Percentiles rank a stretch among this genome's conserved stretches.
phyloP scores from a whole-genome alignment of 139 green algal genomes.

The Chlorella vulgaris region DNA sequence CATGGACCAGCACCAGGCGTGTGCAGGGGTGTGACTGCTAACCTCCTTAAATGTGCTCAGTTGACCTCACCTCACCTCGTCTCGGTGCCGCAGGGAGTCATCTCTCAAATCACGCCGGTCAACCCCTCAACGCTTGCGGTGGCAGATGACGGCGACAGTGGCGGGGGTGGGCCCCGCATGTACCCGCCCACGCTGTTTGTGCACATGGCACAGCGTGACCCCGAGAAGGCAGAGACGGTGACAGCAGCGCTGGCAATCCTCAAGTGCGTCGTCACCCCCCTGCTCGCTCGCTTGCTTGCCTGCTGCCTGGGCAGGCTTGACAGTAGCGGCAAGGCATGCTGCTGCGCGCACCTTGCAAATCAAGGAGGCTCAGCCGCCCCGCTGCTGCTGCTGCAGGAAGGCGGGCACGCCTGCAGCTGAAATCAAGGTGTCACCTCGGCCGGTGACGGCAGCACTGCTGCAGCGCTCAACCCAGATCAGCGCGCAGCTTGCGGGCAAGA shows the following conservation, averaged over 20 bases:
- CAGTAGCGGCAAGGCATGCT: too few relatives aligned
- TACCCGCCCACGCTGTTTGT: constrained; percentile 67
- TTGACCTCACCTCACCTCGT: background rate
- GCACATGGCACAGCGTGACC: constrained; percentile 67
- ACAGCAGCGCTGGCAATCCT: constrained; percentile 24
- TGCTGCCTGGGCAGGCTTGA: too few relatives aligned
- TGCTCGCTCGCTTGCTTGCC: too few relatives aligned
- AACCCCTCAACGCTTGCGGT: constrained; percentile 16
- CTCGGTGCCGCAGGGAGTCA: constrained; percentile 39
- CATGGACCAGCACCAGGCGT: too few relatives aligned
- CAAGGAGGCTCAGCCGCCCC: too few relatives aligned
- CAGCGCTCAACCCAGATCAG: constrained; percentile 16
- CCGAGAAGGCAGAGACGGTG: constrained; percentile 37
- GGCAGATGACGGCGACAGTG: background rate
- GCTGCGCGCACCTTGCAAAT: too few relatives aligned
- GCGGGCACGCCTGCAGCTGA: constrained; percentile 32
- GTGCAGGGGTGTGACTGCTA: too few relatives aligned
- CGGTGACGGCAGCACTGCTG: constrained; percentile 44
- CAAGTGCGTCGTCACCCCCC: background rate
- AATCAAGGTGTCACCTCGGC: constrained; percentile 33
- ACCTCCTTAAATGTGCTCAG: too few relatives aligned
- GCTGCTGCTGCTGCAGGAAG: background rate
- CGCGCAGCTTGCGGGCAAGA: constrained; percentile 9
- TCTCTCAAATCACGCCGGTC: constrained; percentile 56
- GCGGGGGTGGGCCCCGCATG: too few relatives aligned